Base-by-base conservation (phyloP, 495 filamentous ascomycete genomes). In the Delitschia confertaspora region DNA sequence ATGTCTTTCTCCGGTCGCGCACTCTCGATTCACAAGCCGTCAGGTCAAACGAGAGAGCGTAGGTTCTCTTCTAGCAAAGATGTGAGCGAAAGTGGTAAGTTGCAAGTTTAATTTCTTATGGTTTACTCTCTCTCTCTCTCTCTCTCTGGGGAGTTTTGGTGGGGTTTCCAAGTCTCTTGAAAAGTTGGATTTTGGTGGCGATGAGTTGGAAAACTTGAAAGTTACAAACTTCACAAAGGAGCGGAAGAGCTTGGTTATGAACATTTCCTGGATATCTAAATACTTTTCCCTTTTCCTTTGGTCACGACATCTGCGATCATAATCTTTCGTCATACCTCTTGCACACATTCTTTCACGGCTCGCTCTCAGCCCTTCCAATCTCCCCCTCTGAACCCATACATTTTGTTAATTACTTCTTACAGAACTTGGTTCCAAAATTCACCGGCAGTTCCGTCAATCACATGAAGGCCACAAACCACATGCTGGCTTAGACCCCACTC, bases 391-490 rank as follows among this genome's bases (percentile, higher is more conserved):
- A n/a, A n/a, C n/a, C n/a, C n/a, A n/a, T n/a, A n/a, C n/a, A n/a
- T n/a, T n/a, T n/a, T n/a, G n/a, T n/a, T n/a, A n/a, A n/a, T 17
- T 7, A 14, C 17, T 5, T 31, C 25, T n/a, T 14, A 9, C 42
- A 82, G 86, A 93, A 70, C 69, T 75, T 49, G 72, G 68, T 44
- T 91, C 84, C 53, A 80, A 82, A 61, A 82, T 88, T 51, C 87
- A 93, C 61, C 73, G 78, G 33, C 81, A 91, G 60, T 93, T 94
- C 67, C 80, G 87, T 45, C 70, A 73, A 57, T 83, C 84, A 38
- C 85, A 93, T 65, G 84, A 87, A 63, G 86, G 86, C 42, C 87
- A 91, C 69, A 78, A 80, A 47, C 80, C 86, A 26, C 88, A 95
- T 64, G 86, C 88, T 30, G 88, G 86, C 52, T 77, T 95, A 24